Base-by-base conservation (phyloP, 2,329 filamentous ascomycete genomes). In the Cladosporium sp. region DNA sequence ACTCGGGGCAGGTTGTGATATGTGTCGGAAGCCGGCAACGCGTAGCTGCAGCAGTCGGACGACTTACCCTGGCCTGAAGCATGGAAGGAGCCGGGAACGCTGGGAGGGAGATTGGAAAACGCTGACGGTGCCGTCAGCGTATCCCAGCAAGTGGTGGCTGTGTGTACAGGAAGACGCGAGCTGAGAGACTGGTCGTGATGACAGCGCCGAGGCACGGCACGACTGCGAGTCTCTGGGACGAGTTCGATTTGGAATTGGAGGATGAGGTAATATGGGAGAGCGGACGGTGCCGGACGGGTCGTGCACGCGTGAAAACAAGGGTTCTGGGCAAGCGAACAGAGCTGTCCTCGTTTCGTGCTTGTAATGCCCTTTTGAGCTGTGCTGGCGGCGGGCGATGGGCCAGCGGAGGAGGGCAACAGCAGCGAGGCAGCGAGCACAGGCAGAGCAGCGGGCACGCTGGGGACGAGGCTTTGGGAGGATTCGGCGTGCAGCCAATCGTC, bases 11-110 rank as follows among this genome's bases (percentile, higher is more conserved):
- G n/a, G 47, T 50, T 50, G 28, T 50, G 47, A 37, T 34, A 36
- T 50, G 47, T 50, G 47, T 50, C 47, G 47, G 47, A 50, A 50
- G 47, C 30, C 47, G 30, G 47, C 28, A 36, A 17, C 30, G 49
- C 19, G 22, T 30, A 28, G 49, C 34, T 25, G 49, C 36, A 30
- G 15, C 15, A 9, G 28, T 49, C 22, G 45, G 15, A 51, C 19
- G 49, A 51, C 49, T 51, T 25, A 51, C 49, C 19, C 7, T 25
- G 9, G 17, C 28, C 47, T 25, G 47, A 51, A 7, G 49, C 49
- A 51, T 51, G 49, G 49, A 14, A 25, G 49, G 8, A 20, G 6
- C 17, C 34, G 49, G 36, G 8, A 39, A 51, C 4, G 19, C 20
- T 15, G n/a, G 49, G 19, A 28, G 14, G 4, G 30, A 39, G 12